A percentile compares a stretch with the other conserved stretches of the same genome.
These are phyloP conservation scores for Pigoraptor vietnamica DNA, from an alignment of 78 protist species.

Conservation along the genomic window DNA sequence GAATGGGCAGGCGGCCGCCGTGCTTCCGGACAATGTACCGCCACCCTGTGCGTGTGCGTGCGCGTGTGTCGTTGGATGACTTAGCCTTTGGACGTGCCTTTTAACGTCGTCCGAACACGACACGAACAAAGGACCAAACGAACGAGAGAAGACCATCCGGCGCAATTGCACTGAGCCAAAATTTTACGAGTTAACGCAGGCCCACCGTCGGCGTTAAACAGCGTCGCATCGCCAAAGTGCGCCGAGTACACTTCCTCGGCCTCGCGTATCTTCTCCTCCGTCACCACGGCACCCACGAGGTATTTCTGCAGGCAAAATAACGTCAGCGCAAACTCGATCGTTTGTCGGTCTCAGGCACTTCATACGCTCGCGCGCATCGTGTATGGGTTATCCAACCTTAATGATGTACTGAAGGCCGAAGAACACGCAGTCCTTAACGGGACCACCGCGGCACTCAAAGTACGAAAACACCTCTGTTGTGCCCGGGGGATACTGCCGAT, in stretches of 20 bases:
- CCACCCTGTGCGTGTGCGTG: conserved; percentile 28
- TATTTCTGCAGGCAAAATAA: background rate
- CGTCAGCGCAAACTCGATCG: background rate
- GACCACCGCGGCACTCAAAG: conserved; percentile 39
- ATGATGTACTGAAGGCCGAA: conserved; percentile 39
- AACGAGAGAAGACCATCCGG: too few species aligned
- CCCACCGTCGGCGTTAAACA: background rate
- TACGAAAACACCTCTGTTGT: conserved; percentile 27
- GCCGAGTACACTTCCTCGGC: background rate
- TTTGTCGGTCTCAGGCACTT: background rate
- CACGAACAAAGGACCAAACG: background rate
- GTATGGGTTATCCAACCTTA: background rate
- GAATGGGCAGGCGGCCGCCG: conserved; percentile 32
- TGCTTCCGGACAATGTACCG: conserved; percentile 28
- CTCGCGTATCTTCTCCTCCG: conserved; percentile 17
- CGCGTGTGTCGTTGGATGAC: too few species aligned
- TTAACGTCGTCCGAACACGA: too few species aligned
- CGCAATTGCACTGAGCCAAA: too few species aligned
- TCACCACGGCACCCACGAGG: conserved; percentile 18
- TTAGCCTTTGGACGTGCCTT: too few species aligned
- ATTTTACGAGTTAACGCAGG: too few species aligned
- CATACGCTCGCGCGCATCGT: background rate
- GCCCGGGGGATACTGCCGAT: conserved; percentile 23
- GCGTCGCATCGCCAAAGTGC: background rate
- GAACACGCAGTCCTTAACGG: background rate